Base-by-base conservation (phyloP, 768 basidiomycete genomes). In the Kwoniella dejecticola region DNA sequence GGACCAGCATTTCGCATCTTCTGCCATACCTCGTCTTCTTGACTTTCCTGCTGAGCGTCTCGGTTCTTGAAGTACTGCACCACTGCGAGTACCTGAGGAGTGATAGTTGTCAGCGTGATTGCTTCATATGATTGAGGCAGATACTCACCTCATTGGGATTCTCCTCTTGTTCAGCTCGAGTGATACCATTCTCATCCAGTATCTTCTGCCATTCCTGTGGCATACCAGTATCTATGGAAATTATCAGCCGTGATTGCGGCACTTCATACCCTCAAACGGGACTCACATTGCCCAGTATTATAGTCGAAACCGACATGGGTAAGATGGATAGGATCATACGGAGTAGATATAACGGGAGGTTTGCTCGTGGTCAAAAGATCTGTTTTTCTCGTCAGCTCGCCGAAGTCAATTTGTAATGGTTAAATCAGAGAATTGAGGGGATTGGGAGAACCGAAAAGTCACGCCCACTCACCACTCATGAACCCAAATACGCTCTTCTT, bases 191-290 rank as follows among this genome's bases (percentile, higher is more conserved):
- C 78, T 97, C 93, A 79, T 80, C 77, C 48, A 99, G 80, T 4
- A 97, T 84, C 78, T 97, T 91, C 76, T 99, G 96, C 96, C 96
- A 99, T 81, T 98, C 95, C 79, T 95, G 95, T 2, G 96, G 96
- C 30, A 99, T 83, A 2, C 96, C 96, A 38, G 79, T 80, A 66
- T 79, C 79, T 79, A 55, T 24, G 30, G 13, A 19, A 6, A n/a
- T 36, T 23, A 12, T 23, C 30, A 30, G 4, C 13, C 5, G 49
- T 31, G 41, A 52, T 24, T 31, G 13, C n/a, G n/a, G n/a, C n/a
- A n/a, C n/a, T n/a, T 27, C 10, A 38, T 17, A 15, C n/a, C 27
- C 52, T 19, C 10, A 12, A 29, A 24, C 2, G 27, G 11, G 21
- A 71, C 78, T 67, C 53, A 80, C 80, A 98, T 81, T 99, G 95